Base-by-base conservation (phyloP, 192 early-diverging fungal species). In the Chytriomyces hyalinus region DNA sequence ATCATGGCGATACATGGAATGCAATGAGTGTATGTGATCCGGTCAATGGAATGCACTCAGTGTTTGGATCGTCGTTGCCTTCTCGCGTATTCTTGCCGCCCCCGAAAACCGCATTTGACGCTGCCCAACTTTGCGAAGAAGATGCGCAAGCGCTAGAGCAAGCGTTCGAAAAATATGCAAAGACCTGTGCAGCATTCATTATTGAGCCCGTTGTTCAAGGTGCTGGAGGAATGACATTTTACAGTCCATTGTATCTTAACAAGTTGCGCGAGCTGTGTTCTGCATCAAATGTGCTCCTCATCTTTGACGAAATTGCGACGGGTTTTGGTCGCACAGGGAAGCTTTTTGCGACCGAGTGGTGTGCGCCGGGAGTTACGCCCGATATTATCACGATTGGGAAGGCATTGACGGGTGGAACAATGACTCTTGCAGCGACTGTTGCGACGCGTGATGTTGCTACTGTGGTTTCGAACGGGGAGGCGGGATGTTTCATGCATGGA, bases 1-100 rank as follows among this genome's bases (percentile, higher is more conserved):
- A 95, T 75, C 94, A 95, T 76, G 94, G 94, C 47, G 94, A 95
- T 70, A 95, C 94, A 1, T 94, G 94, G 53, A 93, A 93, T 28
- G 88, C 90, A 24, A 95, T 95, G 94, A 89, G 93, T 76, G 90
- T 91, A 5, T 92, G 90, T 71, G 84, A 87, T 48, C 62, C 62
- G 15, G 73, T 75, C 24, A 75, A 61, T 24, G 73, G 73, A 65
- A 75, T 75, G 73, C 73, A 75, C 47, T 7, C 10, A 1, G 15
- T 75, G 7, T 75, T 65, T 51, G 73, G 73, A 17, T 36, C 64
- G 11, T 17, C 73, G 15, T 49, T 75, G 9, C 73, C 73, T 17
- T 11, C 9, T 15, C 73, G 73, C 46, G 44, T 75, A 8, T 75
- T 75, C 36, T 22, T 75, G 1, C 73, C 73, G 24, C 61, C 44